phyloP scores from a whole-genome alignment of 2,329 filamentous ascomycete species.

The Talaromyces funiculosus region DNA sequence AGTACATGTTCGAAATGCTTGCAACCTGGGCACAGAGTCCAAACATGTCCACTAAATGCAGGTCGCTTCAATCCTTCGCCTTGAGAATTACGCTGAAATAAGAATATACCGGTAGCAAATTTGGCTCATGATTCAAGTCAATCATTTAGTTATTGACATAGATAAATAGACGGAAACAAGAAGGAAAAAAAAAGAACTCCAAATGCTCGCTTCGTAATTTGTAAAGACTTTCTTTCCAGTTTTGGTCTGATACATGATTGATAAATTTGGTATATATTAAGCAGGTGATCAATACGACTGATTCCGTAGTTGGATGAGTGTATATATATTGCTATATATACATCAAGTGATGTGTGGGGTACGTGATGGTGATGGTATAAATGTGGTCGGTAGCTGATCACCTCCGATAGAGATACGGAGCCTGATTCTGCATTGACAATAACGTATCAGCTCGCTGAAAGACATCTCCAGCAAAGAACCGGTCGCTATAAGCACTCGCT shows the following conservation, averaged over 20 bases:
- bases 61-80: neutral
- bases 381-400: constrained; percentile 17
- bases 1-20: no score
- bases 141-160: neutral
- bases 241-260: neutral
- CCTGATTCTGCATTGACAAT: constrained; percentile 39
- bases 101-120: neutral
- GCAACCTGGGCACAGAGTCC: no score
- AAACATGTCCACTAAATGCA: neutral
- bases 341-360: neutral
- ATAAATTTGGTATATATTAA: neutral
- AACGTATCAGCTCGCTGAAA: constrained; percentile 46
- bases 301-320: neutral
- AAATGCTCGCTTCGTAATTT: neutral
- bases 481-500: constrained; percentile 44
- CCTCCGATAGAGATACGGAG: constrained; percentile 37
- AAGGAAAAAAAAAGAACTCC: neutral
- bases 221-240: neutral
- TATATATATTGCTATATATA: neutral
- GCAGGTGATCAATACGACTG: neutral
- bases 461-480: constrained; percentile 46
- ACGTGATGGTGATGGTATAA: neutral
- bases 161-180: neutral
- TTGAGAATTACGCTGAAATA: neutral
- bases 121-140: neutral